Base-by-base conservation (phyloP, 805 yeast species). In the Candida stauntonica region DNA sequence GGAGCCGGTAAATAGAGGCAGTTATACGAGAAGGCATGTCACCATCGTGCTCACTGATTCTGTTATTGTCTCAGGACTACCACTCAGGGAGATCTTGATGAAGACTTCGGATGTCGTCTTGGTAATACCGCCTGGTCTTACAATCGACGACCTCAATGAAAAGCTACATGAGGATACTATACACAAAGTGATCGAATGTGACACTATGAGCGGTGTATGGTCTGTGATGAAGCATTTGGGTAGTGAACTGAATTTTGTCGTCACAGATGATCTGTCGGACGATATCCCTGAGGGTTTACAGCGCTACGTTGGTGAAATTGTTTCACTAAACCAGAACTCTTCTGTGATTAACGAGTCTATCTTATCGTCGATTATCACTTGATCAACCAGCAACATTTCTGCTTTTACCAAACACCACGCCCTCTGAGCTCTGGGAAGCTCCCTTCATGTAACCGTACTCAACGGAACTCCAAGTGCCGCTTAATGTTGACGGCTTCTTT, bases 361-460 rank as follows among this genome's bases (percentile, higher is more conserved):
- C 4, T 23, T 55, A 9, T 46, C 56, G 24, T 46, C 42, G 17
- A 45, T 48, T 19, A 38, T 48, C 17, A 39, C 44, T n/a, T 51
- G 20, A 36, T 7, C 15, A 16, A 7, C 45, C 41, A 12, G 56
- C 59, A 26, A 77, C 67, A 50, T 74, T 68, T 41, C 80, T 62
- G 39, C 68, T 60, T 24, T 66, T 69, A 3, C 82, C 81, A 48
- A 77, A 72, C 1, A 73, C 77, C 11, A 77, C 66, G 17, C 67
- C 67, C 50, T 78, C 81, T 1, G 73, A 64, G 3, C 64, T 59
- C 42, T 75, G 81, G 28, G 70, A 70, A 3, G 79, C 74, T 20
- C 82, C 81, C 26, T 66, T 67, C 70, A 74, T 72, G 45, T 69
- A 76, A 0, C 85, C 83, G 48, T 78, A 77, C 46, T 78, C 82